Conservation (phyloP, 176 grass and related monocot species). For the Hordeum marinum region DNA sequence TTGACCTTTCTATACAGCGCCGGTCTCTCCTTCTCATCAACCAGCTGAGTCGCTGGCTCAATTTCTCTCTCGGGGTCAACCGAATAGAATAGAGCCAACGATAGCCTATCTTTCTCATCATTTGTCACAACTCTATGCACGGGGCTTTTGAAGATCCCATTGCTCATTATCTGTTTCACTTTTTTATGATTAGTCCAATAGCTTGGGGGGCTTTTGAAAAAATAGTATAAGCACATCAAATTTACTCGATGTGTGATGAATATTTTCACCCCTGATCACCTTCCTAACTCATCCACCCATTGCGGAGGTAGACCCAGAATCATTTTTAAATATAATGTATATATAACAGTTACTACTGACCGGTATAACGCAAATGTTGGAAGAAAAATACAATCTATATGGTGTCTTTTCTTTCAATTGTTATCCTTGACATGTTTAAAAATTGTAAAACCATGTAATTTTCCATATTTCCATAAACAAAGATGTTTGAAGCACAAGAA, state of each 20-base stretch:
- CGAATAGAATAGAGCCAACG: slow-evolving; percentile 39
- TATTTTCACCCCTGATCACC: too few species aligned
- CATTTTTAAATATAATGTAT: too few species aligned
- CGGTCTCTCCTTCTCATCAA: slow-evolving; percentile 22
- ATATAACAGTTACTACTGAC: too few species aligned
- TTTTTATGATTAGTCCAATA: neutral
- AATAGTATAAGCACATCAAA: neutral
- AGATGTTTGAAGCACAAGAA: neutral
- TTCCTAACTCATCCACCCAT: too few species aligned
- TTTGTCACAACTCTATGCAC: slow-evolving; percentile 58
- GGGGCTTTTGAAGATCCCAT: slow-evolving; percentile 48
- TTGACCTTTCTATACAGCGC: slow-evolving; percentile 38
- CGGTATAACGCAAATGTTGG: too few species aligned
- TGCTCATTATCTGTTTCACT: slow-evolving; percentile 45
- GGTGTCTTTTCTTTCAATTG: too few species aligned
- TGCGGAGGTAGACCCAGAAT: too few species aligned
- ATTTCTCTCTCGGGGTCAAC: slow-evolving; percentile 39
- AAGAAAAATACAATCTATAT: too few species aligned
- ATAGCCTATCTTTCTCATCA: slow-evolving; percentile 43
- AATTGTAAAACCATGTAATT: too few species aligned
- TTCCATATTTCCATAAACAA: too few species aligned
- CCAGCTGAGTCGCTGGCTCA: slow-evolving; percentile 18
- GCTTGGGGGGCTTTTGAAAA: neutral
- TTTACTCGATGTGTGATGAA: too few species aligned
- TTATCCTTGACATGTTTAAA: too few species aligned